These are phyloP conservation scores for Centella asiatica DNA, from an alignment of 129 eudicot genomes.

Conservation along the genomic window DNA sequence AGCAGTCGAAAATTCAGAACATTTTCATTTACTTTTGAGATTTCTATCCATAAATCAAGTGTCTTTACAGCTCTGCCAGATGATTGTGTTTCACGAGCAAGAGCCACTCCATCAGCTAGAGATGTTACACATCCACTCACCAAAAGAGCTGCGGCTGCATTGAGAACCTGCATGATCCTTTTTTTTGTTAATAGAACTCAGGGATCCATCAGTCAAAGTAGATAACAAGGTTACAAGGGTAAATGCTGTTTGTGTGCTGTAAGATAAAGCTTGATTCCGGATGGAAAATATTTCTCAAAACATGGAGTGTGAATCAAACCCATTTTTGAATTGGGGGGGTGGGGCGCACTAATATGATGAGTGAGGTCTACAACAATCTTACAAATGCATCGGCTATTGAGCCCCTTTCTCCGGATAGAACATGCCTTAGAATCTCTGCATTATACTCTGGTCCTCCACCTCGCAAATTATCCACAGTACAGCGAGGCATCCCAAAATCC, in stretches of 20 bases:
- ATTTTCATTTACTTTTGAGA: conserved; percentile 44
- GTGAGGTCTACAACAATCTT: conserved; percentile 20
- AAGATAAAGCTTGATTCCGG: not conserved
- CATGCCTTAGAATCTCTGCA: conserved; percentile 62
- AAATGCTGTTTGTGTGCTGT: not conserved
- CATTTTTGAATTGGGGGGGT: too few species aligned
- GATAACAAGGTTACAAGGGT: not conserved
- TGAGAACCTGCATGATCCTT: conserved; percentile 48
- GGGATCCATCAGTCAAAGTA: not conserved
- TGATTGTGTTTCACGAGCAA: conserved; percentile 62
- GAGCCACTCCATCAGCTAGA: conserved; percentile 63
- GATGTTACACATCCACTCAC: conserved; percentile 57
- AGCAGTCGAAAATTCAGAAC: not conserved
- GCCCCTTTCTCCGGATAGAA: conserved; percentile 80
- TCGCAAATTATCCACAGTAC: conserved; percentile 65
- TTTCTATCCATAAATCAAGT: conserved; percentile 53
- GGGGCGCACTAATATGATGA: not conserved
- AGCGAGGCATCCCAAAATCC: conserved; percentile 91
- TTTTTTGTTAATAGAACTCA: not conserved
- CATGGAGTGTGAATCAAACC: too few species aligned
- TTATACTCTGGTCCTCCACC: conserved; percentile 82
- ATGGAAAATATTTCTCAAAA: not conserved
- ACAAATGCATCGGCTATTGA: conserved; percentile 88
- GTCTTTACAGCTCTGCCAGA: conserved; percentile 72
- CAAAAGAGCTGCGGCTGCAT: conserved; percentile 82